Percentiles rank a stretch among this genome's conserved stretches.
phyloP scores from a whole-genome alignment of 148 eudicot species.

The Heliamphora exappendiculata region DNA sequence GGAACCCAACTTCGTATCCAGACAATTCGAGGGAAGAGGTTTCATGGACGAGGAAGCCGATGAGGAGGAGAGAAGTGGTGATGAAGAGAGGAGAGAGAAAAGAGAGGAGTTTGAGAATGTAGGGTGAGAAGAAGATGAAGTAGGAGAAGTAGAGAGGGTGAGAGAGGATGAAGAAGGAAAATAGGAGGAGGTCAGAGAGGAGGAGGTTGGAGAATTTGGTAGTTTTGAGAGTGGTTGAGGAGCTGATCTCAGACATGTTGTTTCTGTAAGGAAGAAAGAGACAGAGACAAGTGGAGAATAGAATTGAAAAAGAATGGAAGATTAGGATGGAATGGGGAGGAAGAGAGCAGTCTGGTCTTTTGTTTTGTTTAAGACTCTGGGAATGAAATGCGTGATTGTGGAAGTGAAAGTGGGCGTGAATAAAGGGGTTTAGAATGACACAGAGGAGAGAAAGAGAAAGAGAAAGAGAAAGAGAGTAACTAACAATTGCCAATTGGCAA shows the following conservation, averaged over 20 bases:
- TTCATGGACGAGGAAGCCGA: slow-evolving; percentile 23
- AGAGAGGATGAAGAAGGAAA: slow-evolving; percentile 35
- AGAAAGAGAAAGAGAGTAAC: slow-evolving; percentile 15
- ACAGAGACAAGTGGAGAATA: slow-evolving; percentile 6
- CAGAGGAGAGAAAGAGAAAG: slow-evolving; percentile 12
- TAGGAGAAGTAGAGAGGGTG: slow-evolving; percentile 66
- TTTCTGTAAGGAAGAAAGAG: not conserved
- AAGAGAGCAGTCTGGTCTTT: not conserved
- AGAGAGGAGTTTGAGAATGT: slow-evolving; percentile 56
- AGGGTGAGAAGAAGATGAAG: slow-evolving; percentile 78
- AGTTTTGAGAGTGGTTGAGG: slow-evolving; percentile 20
- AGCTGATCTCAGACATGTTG: slow-evolving; percentile 45
- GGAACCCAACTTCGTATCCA: slow-evolving; percentile 23
- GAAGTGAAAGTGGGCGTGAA: slow-evolving; percentile 61
- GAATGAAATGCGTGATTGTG: slow-evolving; percentile 21
- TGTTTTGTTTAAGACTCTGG: slow-evolving; percentile 15
- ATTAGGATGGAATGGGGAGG: slow-evolving; percentile 22
- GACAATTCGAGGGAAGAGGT: not conserved
- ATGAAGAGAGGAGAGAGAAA: slow-evolving; percentile 72
- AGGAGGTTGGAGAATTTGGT: slow-evolving; percentile 18
- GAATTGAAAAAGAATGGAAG: slow-evolving; percentile 22
- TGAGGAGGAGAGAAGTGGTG: slow-evolving; percentile 47
- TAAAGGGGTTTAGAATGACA: slow-evolving; percentile 29
- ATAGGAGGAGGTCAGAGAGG: slow-evolving; percentile 25
- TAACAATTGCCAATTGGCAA: slow-evolving; percentile 11